These are phyloP conservation scores for Globisporangium camurandrum DNA, from an alignment of 352 stramenopile species.

Conservation along the genomic window DNA sequence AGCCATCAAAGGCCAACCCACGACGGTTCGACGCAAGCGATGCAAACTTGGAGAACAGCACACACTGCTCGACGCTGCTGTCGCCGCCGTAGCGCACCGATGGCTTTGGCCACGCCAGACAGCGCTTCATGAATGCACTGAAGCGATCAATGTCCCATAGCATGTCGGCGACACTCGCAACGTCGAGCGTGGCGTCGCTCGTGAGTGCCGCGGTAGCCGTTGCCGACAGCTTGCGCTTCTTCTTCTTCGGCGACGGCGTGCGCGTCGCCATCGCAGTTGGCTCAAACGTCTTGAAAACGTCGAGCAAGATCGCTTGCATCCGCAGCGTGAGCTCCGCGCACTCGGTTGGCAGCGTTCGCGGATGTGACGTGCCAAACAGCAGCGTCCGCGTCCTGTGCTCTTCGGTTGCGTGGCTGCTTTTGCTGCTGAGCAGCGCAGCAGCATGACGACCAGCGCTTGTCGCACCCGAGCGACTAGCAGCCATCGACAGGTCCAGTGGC, in stretches of 20 bases:
- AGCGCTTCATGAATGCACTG: conserved; percentile 30
- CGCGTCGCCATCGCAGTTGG: not conserved
- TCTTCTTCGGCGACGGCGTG: conserved; percentile 37
- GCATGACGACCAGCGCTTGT: not conserved
- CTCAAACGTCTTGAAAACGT: conserved; percentile 40
- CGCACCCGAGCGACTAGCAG: conserved; percentile 1
- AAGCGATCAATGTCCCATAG: conserved; percentile 67
- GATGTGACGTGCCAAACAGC: conserved; percentile 3
- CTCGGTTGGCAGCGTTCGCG: conserved; percentile 11
- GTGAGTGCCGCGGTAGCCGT: conserved; percentile 1
- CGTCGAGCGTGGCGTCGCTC: not conserved
- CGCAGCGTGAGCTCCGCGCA: conserved; percentile 19
- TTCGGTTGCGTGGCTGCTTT: conserved; percentile 2
- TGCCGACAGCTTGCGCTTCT: conserved; percentile 29
- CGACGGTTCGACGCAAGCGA: conserved; percentile 21
- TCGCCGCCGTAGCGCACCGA: not conserved
- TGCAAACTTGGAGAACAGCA: conserved; percentile 68
- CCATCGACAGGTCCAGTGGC: conserved; percentile 7
- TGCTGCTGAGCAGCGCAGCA: not conserved
- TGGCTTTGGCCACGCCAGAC: conserved; percentile 8
- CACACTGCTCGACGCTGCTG: conserved; percentile 24
- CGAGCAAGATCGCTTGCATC: conserved; percentile 18
- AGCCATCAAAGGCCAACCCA: conserved; percentile 28
- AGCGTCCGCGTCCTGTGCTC: not conserved
- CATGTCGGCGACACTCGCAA: not conserved